These are phyloP conservation scores for Nannizziopsis barbatae DNA, from an alignment of 2,329 filamentous ascomycete species.

Conservation along the genomic window DNA sequence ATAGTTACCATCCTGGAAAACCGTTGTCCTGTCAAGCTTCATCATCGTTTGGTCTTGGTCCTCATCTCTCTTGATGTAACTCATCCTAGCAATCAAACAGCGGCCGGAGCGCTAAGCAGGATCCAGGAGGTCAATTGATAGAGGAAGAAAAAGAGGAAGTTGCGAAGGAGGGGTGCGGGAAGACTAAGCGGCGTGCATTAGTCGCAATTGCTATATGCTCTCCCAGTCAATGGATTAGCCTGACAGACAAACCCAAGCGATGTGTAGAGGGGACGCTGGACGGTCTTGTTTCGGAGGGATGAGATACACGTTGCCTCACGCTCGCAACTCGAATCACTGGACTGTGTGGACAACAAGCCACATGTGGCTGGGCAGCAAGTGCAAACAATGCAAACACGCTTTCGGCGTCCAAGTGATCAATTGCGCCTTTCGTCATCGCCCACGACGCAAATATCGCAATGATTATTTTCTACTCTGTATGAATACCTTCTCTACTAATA, in stretches of 20 bases:
- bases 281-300: background rate
- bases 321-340: background rate
- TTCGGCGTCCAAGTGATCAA: background rate
- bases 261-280: background rate
- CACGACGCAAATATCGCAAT: too few species aligned
- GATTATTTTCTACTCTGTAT: too few species aligned
- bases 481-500: too few species aligned
- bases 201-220: background rate
- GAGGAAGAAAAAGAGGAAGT: background rate
- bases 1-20: constrained; percentile 85
- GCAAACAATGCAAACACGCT: constrained; percentile 13
- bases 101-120: constrained; percentile 3
- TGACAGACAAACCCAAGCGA: background rate
- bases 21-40: constrained; percentile 93
- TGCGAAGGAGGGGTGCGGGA: constrained; percentile 19
- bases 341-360: constrained; percentile 15
- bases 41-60: constrained; percentile 87
- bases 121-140: constrained; percentile 8
- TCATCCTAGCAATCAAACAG: constrained; percentile 48
- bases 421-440: constrained; percentile 14
- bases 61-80: constrained; percentile 98
- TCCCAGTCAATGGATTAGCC: background rate
- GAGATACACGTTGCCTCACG: constrained; percentile 17
- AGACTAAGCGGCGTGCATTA: constrained; percentile 16
- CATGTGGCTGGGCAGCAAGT: constrained; percentile 18